phyloP scores from a whole-genome alignment of 352 stramenopile genomes.

The Pythium folliculosum region DNA sequence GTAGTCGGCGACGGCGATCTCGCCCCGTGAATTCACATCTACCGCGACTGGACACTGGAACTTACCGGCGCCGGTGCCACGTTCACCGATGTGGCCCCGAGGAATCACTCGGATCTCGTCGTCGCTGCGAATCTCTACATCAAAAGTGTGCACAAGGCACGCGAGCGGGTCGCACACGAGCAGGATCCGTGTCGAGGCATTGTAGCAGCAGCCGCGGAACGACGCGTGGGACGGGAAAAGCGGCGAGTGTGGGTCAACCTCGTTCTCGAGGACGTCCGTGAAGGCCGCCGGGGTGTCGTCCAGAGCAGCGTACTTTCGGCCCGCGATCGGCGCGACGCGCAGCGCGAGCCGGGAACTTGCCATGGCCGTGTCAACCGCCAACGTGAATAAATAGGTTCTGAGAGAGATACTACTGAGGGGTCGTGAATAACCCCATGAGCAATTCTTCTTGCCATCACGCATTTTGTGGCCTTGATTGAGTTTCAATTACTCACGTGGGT shows the following conservation, averaged over 20 bases:
- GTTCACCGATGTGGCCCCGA: constrained; percentile 36
- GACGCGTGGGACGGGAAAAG: constrained; percentile 19
- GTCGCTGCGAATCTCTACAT: constrained; percentile 28
- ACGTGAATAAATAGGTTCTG: constrained; percentile 5
- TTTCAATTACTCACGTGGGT: no score
- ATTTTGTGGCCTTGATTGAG: no score
- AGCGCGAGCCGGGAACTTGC: constrained; percentile 26
- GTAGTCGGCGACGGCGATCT: constrained; percentile 59
- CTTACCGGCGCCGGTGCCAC: constrained; percentile 41
- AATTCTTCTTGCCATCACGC: no score
- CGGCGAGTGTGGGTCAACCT: constrained; percentile 16
- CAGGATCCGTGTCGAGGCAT: constrained; percentile 47
- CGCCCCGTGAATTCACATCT: constrained; percentile 48
- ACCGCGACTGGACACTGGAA: constrained; percentile 54
- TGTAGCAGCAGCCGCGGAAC: constrained; percentile 51
- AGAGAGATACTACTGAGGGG: background rate
- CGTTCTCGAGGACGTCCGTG: constrained; percentile 20
- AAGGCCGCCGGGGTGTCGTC: constrained; percentile 5
- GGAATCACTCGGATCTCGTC: constrained; percentile 16
- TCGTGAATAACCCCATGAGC: constrained; percentile 1
- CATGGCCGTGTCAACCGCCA: constrained; percentile 1
- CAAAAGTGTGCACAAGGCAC: constrained; percentile 41
- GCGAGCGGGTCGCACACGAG: constrained; percentile 45
- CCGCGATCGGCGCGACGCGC: constrained; percentile 37
- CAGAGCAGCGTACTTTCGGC: constrained; percentile 32